Evolutionary conservation across 2,329 filamentous ascomycete species (phyloP), one percentile per base, ranked within the genome.

Genomic region (Aspergillus novofumigatus): DNA sequence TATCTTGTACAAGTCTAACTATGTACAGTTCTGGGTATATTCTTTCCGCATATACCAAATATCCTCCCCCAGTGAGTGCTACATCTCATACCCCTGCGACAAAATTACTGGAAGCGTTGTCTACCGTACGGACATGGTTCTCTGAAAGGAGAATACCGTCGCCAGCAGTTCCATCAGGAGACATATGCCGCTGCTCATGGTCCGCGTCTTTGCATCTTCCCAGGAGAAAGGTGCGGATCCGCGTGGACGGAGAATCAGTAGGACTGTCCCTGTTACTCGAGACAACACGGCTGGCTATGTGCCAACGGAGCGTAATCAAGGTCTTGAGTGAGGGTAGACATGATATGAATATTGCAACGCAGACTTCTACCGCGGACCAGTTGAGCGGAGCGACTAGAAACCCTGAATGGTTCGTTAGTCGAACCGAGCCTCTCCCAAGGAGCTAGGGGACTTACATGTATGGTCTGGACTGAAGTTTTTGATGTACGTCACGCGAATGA

Each of bases 301-400:
- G 62, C 49, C 59, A 65, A 26, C 55, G 57, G 26, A 59, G 49
- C 4, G 55, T 55, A 2, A 66, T 54, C 10, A 66, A 48, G 0
- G 63, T 51, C 45, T 66, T 66, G 53, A 65, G 62, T 0, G 60
- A 61, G 4, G 64, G 64, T 9, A 66, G 51, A n/a, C 63, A 64
- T 1, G 64, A 58, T 9, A 64, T 65, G n/a, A 66, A 61, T 28
- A 64, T 53, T 2, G 58, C 63, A 10, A 66, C 57, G 1, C 53
- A 60, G 38, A 66, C 49, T 53, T 66, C 64, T 4, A 62, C 58
- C 14, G 58, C 65, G 2, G 64, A 66, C 64, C 64, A 66, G 28
- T 63, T 64, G 20, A 65, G 53, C 1, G 63, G 29, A 20, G 63
- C 49, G 2, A 66, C 63, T 11, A 65, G 51, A 3, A 53, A 49